Evolutionary conservation across 306 rosid genomes (phyloP), one percentile per base, ranked within the genome.

Genomic region (Castanopsis chinensis): DNA sequence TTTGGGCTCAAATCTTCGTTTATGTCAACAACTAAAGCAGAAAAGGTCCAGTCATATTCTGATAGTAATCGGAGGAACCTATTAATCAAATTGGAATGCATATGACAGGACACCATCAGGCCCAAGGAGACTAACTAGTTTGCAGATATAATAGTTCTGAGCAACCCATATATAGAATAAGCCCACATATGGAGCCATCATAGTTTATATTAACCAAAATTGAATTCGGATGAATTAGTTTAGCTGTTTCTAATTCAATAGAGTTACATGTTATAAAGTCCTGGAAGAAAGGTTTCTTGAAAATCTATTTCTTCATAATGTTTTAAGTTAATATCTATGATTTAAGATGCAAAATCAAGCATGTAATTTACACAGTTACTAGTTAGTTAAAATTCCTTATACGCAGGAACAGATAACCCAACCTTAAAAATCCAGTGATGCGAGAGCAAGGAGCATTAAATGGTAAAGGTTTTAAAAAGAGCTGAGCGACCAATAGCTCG

Each of bases 381-480:
- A 33, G 10, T 21, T 37, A 21, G 61, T 59, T 58, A 73, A 21
- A 32, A 56, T 67, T 54, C 72, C 76, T 23, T 55, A 6, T 61
- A 41, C 4, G 8, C 69, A 73, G 56, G 41, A 60, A 80, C 45
- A 78, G 77, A 81, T 80, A 76, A n/a, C 83, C 57, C 45, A 75
- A 91, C 98, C 99, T 89, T 71, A 93, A 80, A 83, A 95, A 89
- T 81, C 99, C 99, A 72, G 91, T 90, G 77, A 95, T 89, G 72
- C 98, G 85, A 4, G 99, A 93, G 83, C 88, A 88, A 30, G 99
- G 98, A 77, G 83, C 88, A 78, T 83, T 85, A 79, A 84, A 87
- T 75, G 97, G 99, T 83, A 93, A 85, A 79, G 99, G 92, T 85
- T 90, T 90, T 32, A 95, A 83, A 80, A 91, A 95, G 69, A 95